Evolutionary conservation across 768 basidiomycete genomes (phyloP), one percentile per base, ranked within the genome.

Genomic region (Phaeolepiota aurea): DNA sequence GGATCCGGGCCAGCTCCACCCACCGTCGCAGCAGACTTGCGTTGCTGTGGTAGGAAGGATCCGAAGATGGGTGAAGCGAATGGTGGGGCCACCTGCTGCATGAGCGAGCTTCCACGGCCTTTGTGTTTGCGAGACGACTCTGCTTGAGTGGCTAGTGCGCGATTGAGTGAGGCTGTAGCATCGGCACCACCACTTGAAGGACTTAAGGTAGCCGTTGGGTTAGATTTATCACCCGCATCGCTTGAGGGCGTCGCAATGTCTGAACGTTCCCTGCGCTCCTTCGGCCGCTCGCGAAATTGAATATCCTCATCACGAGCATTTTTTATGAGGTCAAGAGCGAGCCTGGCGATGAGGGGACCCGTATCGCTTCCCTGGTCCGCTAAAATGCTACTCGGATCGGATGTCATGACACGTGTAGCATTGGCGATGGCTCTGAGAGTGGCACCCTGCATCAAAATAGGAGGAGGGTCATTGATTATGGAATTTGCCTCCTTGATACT

Each of bases 401-500:
- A 69, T 0, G 84, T 84, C 87, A 91, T 89, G n/a, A 90, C 82
- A 2, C 88, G 77, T 1, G 83, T 90, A 1, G 88, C 87, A 41
- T 89, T 80, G 13, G 76, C 73, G 41, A 91, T 87, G 1, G 88
- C 88, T 4, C 76, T 76, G 2, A 91, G 55, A 0, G 84, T 74
- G 0, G 79, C 58, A 1, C 86, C 83, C 51, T 89, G 87, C 4
- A 56, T 55, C 4, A 61, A 41, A 5, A 55, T 37, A 1, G 54
- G 53, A 3, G 55, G 47, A 9, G 46, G 46, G 18, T 65, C 61
- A 1, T 61, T 48, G 5, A 39, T 42, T 1, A 51, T 50, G 14
- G 55, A 48, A 7, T 59, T 48, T 36, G 55, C 43, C 18, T 7
- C 7, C 25, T 28, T 28, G 7, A 28, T 7, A n/a, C n/a, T n/a